Base-by-base conservation (phyloP, 2,329 filamentous ascomycete species). In the Hypoxylon sp. region DNA sequence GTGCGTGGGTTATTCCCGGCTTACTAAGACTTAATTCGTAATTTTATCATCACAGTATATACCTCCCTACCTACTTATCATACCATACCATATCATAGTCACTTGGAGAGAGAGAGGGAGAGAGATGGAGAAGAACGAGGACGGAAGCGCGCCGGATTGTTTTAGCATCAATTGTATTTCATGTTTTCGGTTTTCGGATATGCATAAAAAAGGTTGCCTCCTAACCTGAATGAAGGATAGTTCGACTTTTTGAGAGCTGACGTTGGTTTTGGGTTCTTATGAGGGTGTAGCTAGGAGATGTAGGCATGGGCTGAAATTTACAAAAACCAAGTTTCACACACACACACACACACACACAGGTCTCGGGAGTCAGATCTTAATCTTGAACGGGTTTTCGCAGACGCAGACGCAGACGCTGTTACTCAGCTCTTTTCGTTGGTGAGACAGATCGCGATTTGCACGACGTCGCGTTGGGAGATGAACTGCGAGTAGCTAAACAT, bases 181-280 rank as follows among this genome's bases (percentile, higher is more conserved):
- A 42, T 42, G 37, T n/a, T 17, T n/a, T n/a, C n/a, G 40, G 14
- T 14, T 42, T 22, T 53, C 11, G 31, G 17, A 37, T 53, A 10
- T 13, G 17, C 22, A 33, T 14, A 22, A 53, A 53, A 53, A 57
- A 31, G 42, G 20, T 20, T 54, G 61, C 33, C 25, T 51, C 44
- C 14, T 14, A 8, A 46, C 44, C 6, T 31, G 42, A 20, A 46
- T 6, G 11, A n/a, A 37, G 3, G 50, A 27, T 50, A 42, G 49
- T 33, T 53, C 5, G 5, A 44, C 6, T 22, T 10, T n/a, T n/a
- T 7, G 35, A 37, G 17, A 49, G 20, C 30, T 35, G 61, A 35
- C 48, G 48, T 61, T 49, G 46, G n/a, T 57, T 61, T 51, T 57
- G 53, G 63, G 53, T 61, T 57, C 25, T 20, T 56, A 61, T 37